Conservation (phyloP, 495 filamentous ascomycete genomes). For the Penicillium simplicissimum region DNA sequence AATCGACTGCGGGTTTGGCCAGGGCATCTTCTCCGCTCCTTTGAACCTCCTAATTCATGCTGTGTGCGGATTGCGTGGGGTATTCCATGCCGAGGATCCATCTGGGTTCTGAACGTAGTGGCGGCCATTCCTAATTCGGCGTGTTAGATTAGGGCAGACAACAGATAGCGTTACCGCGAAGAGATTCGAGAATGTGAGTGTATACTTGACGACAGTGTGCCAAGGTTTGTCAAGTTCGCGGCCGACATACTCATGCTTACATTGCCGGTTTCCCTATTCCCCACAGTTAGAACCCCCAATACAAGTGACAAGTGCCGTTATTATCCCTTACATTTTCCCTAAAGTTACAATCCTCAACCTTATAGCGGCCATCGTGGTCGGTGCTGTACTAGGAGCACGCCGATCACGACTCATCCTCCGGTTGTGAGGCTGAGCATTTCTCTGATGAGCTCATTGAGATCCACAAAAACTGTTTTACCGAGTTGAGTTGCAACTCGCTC, state of each 20-base stretch:
- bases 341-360: not conserved
- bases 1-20: no score
- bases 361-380: not conserved
- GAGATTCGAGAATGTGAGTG: not conserved
- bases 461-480: no score
- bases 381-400: not conserved
- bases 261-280: not conserved
- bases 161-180: no score
- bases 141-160: no score
- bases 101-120: no score
- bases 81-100: no score
- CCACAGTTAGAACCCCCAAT: no score
- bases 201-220: not conserved
- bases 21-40: no score
- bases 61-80: no score
- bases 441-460: not conserved
- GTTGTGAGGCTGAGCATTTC: not conserved
- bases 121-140: no score
- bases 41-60: no score
- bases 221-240: not conserved
- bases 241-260: not conserved
- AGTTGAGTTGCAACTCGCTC: not conserved
- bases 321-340: not conserved
- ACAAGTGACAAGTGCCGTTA: no score
- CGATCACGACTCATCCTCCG: not conserved